Evolutionary conservation across 75 land plant genomes (phyloP).

Genomic region (Cupressus sempervirens): DNA sequence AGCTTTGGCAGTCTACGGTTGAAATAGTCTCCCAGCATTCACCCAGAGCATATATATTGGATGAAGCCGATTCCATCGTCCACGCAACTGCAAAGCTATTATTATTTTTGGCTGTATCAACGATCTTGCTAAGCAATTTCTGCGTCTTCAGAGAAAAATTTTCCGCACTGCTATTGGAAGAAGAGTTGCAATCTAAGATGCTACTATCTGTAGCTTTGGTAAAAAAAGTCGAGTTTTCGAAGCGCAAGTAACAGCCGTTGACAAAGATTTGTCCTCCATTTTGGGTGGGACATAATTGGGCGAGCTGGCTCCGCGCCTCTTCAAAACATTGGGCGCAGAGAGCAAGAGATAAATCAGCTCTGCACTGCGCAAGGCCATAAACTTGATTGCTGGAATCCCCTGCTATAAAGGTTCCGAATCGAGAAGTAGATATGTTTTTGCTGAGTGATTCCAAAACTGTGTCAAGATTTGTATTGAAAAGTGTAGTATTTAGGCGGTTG

Average conservation of each 20-base stretch:
- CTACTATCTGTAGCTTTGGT: too few species aligned
- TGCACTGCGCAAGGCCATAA: slow-evolving; percentile 35
- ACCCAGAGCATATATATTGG: slow-evolving; percentile 17
- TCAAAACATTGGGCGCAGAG: slow-evolving; percentile 25
- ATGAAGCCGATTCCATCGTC: neutral
- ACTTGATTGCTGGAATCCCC: neutral
- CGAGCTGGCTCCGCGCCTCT: slow-evolving; percentile 12
- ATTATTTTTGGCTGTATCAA: neutral
- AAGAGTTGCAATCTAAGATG: neutral
- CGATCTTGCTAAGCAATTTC: neutral
- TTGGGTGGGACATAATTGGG: slow-evolving; percentile 13
- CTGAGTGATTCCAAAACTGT: neutral
- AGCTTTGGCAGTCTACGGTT: slow-evolving; percentile 6
- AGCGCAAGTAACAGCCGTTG: slow-evolving; percentile 25
- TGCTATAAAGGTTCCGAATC: slow-evolving; percentile 17
- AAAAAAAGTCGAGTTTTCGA: neutral
- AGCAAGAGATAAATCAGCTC: slow-evolving; percentile 12
- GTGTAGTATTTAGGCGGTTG: neutral
- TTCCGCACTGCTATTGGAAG: neutral
- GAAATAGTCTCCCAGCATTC: slow-evolving; percentile 34
- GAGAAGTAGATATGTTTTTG: slow-evolving; percentile 11
- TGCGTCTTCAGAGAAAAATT: neutral
- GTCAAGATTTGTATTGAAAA: neutral
- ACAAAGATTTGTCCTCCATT: slow-evolving; percentile 7
- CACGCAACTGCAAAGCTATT: neutral